Base-by-base conservation (phyloP, 331 rosid genomes). In the Saraca asoca region DNA sequence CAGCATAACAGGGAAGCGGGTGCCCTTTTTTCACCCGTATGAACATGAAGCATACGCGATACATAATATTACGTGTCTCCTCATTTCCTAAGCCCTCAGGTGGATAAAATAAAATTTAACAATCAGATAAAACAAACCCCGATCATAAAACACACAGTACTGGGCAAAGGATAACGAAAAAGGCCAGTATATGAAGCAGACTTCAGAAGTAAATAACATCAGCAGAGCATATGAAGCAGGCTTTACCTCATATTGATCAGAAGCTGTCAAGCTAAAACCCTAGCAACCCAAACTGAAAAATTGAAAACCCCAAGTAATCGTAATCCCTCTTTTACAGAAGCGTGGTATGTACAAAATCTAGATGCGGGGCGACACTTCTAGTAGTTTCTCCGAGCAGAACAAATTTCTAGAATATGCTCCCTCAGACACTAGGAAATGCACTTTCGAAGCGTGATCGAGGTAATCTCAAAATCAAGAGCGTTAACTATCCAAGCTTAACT, bases 201-300 rank as follows among this genome's bases (percentile, higher is more conserved):
- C 18, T 39, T 9, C 38, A 49, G 17, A 49, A 33, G 38, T 31
- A 58, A 31, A 18, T 59, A 18, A 17, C 16, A 59, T 12, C 65
- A 24, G 31, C 31, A 3, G 6, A 18, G 8, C 9, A 6, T 2
- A 16, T 49, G n/a, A 39, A 17, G 2, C 12, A 31, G 2, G 43
- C 5, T 5, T 19, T 6, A 59, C 75, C 68, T 50, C 75, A 70
- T 70, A 15, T 38, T 58, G 17, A 37, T n/a, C 19, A 49, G 52
- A 8, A 16, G 44, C 9, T 18, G 33, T 39, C 24, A 37, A 58
- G 58, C 74, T 39, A 41, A 37, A 58, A 69, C 74, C 67, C 74
- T 69, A 69, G 74, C 48, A 11, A 39, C 48, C 2, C n/a, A 9
- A 35, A 9, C 1, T 24, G 31, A 1, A 24, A 24, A 24, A 24